Conservation (phyloP, 2,329 filamentous ascomycete genomes). For the Neurospora crassa region DNA sequence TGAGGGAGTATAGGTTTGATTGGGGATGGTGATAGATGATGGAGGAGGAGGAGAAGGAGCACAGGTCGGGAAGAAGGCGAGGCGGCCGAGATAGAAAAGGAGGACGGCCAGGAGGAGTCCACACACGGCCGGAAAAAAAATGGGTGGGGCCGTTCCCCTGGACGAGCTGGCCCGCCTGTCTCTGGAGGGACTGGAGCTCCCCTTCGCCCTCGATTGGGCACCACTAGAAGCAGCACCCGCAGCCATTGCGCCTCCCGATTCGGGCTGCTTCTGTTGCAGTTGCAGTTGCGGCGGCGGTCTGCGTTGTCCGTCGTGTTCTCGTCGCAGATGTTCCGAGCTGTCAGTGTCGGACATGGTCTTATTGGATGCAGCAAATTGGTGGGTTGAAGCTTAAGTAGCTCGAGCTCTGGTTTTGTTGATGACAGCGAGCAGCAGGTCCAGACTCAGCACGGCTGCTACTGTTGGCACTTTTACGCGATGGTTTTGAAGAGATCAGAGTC, state of each 20-base stretch:
- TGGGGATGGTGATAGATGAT: slow-evolving; percentile 2
- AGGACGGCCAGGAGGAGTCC: slow-evolving; percentile 9
- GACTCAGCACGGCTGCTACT: background rate
- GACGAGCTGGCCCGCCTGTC: slow-evolving; percentile 3
- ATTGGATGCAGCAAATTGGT: background rate
- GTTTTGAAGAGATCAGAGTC: background rate
- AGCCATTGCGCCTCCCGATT: background rate
- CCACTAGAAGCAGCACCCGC: background rate
- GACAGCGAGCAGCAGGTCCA: background rate
- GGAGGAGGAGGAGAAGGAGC: slow-evolving; percentile 3
- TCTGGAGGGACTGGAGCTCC: background rate
- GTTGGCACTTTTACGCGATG: background rate
- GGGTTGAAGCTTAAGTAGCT: background rate
- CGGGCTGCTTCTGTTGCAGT: background rate
- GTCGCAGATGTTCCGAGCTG: background rate
- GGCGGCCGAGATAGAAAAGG: slow-evolving; percentile 11
- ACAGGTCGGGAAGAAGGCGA: slow-evolving; percentile 3
- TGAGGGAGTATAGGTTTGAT: slow-evolving; percentile 14
- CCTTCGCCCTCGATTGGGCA: background rate
- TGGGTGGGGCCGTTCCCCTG: slow-evolving; percentile 1
- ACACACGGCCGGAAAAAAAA: slow-evolving; percentile 6
- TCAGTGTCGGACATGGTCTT: background rate
- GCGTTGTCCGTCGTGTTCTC: background rate
- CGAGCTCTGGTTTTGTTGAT: background rate
- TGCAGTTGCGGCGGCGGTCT: background rate